Percentiles rank a stretch among this genome's conserved stretches.
Evolutionary conservation across 495 filamentous ascomycete species (phyloP).

Genomic region (Penicillium robsamsonii): DNA sequence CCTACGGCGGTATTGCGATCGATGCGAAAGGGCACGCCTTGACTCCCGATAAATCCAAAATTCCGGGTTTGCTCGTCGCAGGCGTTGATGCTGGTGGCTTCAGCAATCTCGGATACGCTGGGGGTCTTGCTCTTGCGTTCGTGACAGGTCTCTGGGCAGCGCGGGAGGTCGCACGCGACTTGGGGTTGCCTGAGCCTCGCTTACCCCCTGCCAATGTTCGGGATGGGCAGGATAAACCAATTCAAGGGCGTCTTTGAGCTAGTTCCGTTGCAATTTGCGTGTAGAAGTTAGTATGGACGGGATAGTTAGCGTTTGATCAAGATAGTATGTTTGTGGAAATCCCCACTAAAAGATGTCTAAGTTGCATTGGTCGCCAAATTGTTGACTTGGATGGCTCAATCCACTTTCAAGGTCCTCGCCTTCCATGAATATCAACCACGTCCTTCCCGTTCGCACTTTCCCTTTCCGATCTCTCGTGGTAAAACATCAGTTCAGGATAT

Average conservation of each 20-base stretch:
- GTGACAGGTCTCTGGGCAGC: conserved; percentile 30
- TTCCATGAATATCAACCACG: background rate
- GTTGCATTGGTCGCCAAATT: background rate
- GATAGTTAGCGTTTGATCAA: background rate
- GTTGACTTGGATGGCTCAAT: background rate
- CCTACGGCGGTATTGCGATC: conserved; percentile 26
- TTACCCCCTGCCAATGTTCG: conserved; percentile 21
- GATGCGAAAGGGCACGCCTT: conserved; percentile 24
- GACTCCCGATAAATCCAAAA: conserved; percentile 16
- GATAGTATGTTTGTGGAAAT: background rate
- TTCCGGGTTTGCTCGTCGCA: conserved; percentile 24
- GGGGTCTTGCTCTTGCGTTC: conserved; percentile 27
- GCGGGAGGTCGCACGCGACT: conserved; percentile 13
- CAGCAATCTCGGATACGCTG: conserved; percentile 27
- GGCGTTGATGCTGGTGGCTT: conserved; percentile 30
- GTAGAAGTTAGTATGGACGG: background rate
- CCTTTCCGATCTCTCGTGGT: background rate
- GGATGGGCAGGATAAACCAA: conserved; percentile 11
- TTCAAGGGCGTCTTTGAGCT: conserved; percentile 13
- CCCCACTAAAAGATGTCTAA: background rate
- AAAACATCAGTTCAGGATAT: background rate
- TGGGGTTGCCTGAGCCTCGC: conserved; percentile 20
- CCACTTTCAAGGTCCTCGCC: background rate
- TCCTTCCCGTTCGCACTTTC: background rate
- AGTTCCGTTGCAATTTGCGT: background rate